phyloP scores from a whole-genome alignment of 306 rosid species.

The Prinsepia uniflora region DNA sequence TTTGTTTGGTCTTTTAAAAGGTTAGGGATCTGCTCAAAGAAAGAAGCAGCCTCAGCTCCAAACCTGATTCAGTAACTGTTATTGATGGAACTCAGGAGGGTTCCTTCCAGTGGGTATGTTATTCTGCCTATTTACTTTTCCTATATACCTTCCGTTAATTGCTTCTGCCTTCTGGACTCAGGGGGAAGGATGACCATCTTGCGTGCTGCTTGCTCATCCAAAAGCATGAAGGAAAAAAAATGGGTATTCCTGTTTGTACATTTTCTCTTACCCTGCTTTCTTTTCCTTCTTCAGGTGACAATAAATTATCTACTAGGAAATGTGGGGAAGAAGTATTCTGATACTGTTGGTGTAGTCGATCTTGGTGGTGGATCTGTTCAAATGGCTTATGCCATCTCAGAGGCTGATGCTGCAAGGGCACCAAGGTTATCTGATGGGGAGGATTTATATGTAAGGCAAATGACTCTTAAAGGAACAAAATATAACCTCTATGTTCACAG shows the following conservation, averaged over 20 bases:
- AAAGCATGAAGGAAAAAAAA: background rate
- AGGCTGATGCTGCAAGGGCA: conserved; percentile 64
- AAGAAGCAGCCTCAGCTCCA: conserved; percentile 51
- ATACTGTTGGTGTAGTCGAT: conserved; percentile 96
- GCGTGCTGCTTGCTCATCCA: background rate
- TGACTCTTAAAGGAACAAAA: conserved; percentile 74
- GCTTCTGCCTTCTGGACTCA: background rate
- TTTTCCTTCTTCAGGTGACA: conserved; percentile 66
- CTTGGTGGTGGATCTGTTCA: conserved; percentile 99
- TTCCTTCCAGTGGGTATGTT: conserved; percentile 88
- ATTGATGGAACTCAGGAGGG: conserved; percentile 98
- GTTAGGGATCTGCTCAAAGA: conserved; percentile 75
- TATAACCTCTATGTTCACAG: conserved; percentile 96
- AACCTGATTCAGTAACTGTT: conserved; percentile 61
- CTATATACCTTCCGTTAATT: background rate
- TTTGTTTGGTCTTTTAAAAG: conserved; percentile 33
- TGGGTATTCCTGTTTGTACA: background rate
- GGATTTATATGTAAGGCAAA: conserved; percentile 65
- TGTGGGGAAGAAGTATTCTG: conserved; percentile 69
- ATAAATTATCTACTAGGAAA: conserved; percentile 86
- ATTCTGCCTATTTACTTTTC: background rate
- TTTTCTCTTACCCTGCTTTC: conserved; percentile 21
- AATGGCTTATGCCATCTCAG: conserved; percentile 98
- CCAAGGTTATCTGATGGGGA: conserved; percentile 54
- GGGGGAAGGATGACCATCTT: background rate